Base-by-base conservation (phyloP, 805 yeast genomes). In the Ogataea minuta region DNA sequence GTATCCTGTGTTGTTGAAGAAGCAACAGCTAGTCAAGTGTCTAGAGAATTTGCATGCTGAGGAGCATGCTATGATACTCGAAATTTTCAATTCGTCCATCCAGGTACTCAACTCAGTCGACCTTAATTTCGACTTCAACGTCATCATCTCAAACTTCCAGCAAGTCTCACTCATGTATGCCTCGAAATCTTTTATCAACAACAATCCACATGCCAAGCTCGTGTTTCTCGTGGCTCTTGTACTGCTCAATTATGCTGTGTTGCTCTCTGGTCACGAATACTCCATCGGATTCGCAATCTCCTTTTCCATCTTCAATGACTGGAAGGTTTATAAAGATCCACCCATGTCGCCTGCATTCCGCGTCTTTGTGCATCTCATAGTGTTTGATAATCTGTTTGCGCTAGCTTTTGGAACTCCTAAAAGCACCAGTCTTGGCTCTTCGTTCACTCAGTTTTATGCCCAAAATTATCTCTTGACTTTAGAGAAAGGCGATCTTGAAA, bases 211-310 rank as follows among this genome's bases (percentile, higher is more conserved):
- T 26, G 51, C 60, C 15, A 62, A 52, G 33, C 29, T 63, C 9
- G 48, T 70, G 9, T 67, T 69, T 31, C 50, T 67, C 6, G 52
- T 66, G 2, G 60, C 73, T 0, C 57, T 75, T 38, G 59, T 66
- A 0, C 49, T 73, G 8, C 53, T 79, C 21, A 81, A 81, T 52
- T 83, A 79, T 51, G 62, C 77, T 8, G 68, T 80, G 8, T 61
- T 79, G 2, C 62, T 80, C 28, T 72, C 79, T 16, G 89, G 90
- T 0, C 76, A 74, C 36, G 68, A 71, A 24, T 78, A 75, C 51
- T 75, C 84, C 6, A 61, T 78, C 27, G 79, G 81, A 1, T 64
- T 83, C 20, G 70, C 78, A 3, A 63, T 72, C 41, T 66, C 82
- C 1, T 67, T 72, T 10, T 62, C 79, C 1, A 67, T 79, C 10